These are phyloP conservation scores for Scedosporium aurantiacum DNA, from an alignment of 2,329 filamentous ascomycete genomes.

Conservation along the genomic window DNA sequence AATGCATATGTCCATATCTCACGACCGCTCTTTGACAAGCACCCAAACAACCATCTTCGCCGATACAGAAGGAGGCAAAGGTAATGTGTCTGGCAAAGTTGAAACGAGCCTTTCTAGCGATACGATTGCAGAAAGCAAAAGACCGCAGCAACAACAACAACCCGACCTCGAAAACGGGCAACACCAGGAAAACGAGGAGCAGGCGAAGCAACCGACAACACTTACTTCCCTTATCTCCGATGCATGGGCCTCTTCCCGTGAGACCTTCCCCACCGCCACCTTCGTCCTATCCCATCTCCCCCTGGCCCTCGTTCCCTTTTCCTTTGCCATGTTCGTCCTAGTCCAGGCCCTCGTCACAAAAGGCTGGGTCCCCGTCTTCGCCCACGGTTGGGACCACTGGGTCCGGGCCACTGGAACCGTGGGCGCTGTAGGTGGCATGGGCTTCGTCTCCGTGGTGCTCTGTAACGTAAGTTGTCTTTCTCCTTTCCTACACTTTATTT, in stretches of 20 bases:
- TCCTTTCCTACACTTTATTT: not conserved
- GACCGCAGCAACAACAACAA: too few species aligned
- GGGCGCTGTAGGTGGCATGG: slow-evolving; percentile 62
- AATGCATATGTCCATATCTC: too few species aligned
- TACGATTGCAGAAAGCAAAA: too few species aligned
- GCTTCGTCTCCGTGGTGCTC: slow-evolving; percentile 56
- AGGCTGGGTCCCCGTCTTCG: slow-evolving; percentile 64
- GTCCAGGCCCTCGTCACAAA: slow-evolving; percentile 63
- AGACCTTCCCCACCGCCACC: slow-evolving; percentile 60
- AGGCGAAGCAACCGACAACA: slow-evolving; percentile 25
- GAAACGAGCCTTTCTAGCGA: too few species aligned
- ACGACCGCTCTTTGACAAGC: too few species aligned
- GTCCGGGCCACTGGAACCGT: slow-evolving; percentile 57
- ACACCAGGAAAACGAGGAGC: not conserved
- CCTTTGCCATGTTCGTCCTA: slow-evolving; percentile 64
- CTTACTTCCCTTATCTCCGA: slow-evolving; percentile 38
- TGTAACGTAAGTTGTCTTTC: slow-evolving; percentile 50
- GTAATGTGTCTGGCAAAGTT: too few species aligned
- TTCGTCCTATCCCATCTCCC: slow-evolving; percentile 56
- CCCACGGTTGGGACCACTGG: slow-evolving; percentile 64
- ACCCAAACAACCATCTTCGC: too few species aligned
- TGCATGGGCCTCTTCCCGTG: slow-evolving; percentile 47
- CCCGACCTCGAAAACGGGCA: too few species aligned
- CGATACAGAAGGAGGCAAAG: too few species aligned
- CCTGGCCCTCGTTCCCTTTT: slow-evolving; percentile 57